Evolutionary conservation across 345 rosid genomes (phyloP).

Genomic region (Punica granatum): DNA sequence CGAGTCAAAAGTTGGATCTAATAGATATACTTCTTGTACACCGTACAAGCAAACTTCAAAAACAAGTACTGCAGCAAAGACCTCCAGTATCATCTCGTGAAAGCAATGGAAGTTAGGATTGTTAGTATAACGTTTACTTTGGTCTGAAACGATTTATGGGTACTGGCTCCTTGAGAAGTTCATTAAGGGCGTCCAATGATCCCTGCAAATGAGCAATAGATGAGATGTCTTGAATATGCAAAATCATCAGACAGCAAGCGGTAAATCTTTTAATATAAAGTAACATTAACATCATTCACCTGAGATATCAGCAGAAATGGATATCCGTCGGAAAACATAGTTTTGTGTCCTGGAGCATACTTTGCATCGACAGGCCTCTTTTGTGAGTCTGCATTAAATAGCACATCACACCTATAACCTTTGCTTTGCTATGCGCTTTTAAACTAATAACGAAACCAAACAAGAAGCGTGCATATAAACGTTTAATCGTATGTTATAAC

Average conservation of each 20-base stretch:
- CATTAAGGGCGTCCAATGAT: conserved; percentile 71
- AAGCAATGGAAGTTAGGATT: neutral
- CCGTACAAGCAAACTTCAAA: neutral
- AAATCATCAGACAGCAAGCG: neutral
- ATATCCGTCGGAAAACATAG: conserved; percentile 68
- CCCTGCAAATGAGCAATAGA: conserved; percentile 41
- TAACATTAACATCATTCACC: conserved; percentile 28
- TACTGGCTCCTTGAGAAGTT: conserved; percentile 63
- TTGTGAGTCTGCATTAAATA: conserved; percentile 43
- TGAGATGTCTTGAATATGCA: neutral
- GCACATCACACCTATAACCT: neutral
- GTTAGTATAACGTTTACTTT: conserved; percentile 36
- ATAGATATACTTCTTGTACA: neutral
- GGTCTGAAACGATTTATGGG: conserved; percentile 86
- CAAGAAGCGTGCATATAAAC: neutral
- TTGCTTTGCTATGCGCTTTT: no score
- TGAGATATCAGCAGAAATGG: conserved; percentile 74
- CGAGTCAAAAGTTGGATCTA: neutral
- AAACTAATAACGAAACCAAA: neutral
- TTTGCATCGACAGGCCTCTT: conserved; percentile 63
- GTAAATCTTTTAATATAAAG: neutral
- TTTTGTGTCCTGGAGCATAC: conserved; percentile 56
- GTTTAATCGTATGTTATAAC: no score
- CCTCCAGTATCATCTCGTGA: neutral
- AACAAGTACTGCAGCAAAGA: no score